Percentiles rank a stretch among this genome's conserved stretches.
phyloP scores from a whole-genome alignment of 78 protist species.

The Pigoraptor vietnamica region DNA sequence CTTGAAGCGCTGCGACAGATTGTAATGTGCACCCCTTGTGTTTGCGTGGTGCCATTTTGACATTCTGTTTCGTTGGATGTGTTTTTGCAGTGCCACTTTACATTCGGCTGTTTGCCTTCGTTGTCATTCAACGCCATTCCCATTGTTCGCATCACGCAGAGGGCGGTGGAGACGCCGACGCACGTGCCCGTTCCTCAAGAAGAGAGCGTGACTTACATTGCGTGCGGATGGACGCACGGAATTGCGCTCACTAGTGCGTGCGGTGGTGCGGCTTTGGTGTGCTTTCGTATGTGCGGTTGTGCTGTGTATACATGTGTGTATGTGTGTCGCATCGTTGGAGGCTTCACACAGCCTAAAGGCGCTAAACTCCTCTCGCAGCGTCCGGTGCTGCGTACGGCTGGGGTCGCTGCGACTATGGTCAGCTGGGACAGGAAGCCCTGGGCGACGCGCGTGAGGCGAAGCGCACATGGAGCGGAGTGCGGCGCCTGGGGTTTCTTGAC shows the following conservation, averaged over 20 bases:
- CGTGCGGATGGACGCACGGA: not conserved
- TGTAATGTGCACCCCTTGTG: not conserved
- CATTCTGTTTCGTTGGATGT: not conserved
- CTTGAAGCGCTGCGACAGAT: not conserved
- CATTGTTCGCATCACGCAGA: not conserved
- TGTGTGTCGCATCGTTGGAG: not conserved
- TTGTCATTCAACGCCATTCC: not conserved
- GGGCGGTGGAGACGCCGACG: not conserved
- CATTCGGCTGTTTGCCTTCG: not conserved
- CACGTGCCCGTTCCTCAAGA: not conserved
- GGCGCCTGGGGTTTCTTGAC: not conserved
- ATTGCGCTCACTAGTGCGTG: not conserved
- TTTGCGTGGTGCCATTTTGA: not conserved
- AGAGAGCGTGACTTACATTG: not conserved
- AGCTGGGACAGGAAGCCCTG: not conserved
- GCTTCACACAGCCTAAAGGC: not conserved
- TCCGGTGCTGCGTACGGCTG: not conserved
- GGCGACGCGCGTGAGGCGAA: not conserved
- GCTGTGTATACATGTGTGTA: not conserved
- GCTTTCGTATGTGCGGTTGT: too few species aligned
- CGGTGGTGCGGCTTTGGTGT: too few species aligned
- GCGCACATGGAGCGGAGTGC: not conserved
- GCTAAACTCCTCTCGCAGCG: not conserved
- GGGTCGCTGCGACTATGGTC: not conserved
- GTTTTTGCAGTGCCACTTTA: not conserved